Evolutionary conservation across 179 eudicot species (phyloP).

Genomic region (Drosera spatulata): DNA sequence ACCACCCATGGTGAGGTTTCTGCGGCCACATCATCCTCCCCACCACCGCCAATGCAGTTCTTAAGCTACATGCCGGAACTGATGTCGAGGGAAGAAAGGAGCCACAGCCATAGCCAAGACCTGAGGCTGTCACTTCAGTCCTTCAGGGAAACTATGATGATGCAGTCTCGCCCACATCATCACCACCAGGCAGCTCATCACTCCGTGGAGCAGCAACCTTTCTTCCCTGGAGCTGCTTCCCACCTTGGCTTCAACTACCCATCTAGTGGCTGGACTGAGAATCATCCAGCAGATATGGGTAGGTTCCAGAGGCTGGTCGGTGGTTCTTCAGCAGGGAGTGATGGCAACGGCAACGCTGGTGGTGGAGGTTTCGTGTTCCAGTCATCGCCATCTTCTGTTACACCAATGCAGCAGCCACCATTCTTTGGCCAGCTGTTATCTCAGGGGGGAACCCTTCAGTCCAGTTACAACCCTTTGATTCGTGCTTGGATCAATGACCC

Average conservation of each 20-base stretch:
- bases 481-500: constrained; percentile 76
- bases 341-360: constrained; percentile 6
- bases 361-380: constrained; percentile 38
- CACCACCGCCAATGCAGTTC: constrained; percentile 29
- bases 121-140: constrained; percentile 83
- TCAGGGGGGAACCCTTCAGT: constrained; percentile 99
- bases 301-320: too few relatives aligned
- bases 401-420: constrained; percentile 5
- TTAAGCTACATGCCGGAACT: constrained; percentile 34
- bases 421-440: constrained; percentile 36
- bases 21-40: constrained; percentile 8
- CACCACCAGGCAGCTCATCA: constrained; percentile 13
- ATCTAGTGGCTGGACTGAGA: too few relatives aligned
- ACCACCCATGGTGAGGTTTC: constrained; percentile 7
- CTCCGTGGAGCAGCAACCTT: too few relatives aligned
- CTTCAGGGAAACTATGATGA: constrained; percentile 51
- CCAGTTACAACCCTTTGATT: constrained; percentile 77
- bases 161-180: constrained; percentile 21
- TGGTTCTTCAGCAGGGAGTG: constrained; percentile 10
- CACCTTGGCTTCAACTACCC: too few relatives aligned
- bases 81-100: constrained; percentile 22
- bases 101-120: constrained; percentile 55
- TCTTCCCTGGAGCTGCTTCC: too few relatives aligned
- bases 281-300: too few relatives aligned
- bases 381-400: constrained; percentile 14